Evolutionary conservation across 495 filamentous ascomycete genomes (phyloP).

Genomic region (Aspergillus indologenus): DNA sequence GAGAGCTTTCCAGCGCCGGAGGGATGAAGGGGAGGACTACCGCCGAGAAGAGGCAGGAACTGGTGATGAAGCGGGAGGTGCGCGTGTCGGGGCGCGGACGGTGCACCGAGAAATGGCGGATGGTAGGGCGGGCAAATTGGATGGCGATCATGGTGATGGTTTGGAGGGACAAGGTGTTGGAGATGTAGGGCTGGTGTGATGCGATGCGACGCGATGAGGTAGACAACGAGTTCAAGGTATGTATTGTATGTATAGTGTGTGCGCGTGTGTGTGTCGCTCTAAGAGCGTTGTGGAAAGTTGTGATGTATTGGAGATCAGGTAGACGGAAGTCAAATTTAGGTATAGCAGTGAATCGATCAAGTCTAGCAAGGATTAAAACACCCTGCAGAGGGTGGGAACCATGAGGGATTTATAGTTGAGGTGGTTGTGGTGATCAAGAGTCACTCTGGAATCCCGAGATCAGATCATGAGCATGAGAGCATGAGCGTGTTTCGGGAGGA

Average conservation of each 20-base stretch:
- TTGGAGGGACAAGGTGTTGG: not conserved
- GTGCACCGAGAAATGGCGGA: conserved; percentile 46
- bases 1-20: conserved; percentile 45
- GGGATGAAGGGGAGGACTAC: conserved; percentile 47
- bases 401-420: not conserved
- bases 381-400: not conserved
- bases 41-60: conserved; percentile 39
- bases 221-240: not conserved
- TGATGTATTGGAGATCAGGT: not conserved
- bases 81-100: conserved; percentile 39
- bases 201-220: not conserved
- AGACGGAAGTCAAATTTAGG: not conserved
- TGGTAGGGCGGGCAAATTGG: conserved; percentile 35
- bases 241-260: not conserved
- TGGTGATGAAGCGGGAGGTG: conserved; percentile 37
- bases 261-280: too few species aligned
- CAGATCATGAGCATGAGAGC: conserved; percentile 4
- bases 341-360: not conserved
- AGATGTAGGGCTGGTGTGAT: not conserved
- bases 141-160: conserved; percentile 28
- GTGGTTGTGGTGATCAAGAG: not conserved
- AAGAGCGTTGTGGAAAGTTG: not conserved
- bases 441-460: not conserved
- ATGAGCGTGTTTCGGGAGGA: conserved; percentile 9
- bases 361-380: not conserved